Evolutionary conservation across 2,329 filamentous ascomycete species (phyloP).

Genomic region (Penicillium sp.): DNA sequence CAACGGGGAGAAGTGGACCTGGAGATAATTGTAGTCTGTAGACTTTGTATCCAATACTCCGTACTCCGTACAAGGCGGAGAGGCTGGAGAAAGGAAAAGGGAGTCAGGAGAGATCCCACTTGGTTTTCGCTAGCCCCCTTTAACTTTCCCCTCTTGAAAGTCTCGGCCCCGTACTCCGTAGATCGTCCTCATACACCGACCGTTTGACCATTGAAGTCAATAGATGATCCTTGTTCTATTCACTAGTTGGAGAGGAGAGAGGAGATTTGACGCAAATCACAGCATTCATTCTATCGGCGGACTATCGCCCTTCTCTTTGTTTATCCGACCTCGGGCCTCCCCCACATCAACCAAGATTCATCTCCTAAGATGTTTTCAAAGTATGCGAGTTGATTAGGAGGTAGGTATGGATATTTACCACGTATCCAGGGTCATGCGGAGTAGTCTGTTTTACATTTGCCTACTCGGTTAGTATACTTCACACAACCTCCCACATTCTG

Average conservation of each 20-base stretch:
- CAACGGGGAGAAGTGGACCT: conserved; percentile 5
- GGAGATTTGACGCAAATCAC: too few relatives aligned
- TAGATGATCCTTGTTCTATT: conserved; percentile 7
- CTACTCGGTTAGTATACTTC: neutral
- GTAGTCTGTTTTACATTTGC: too few relatives aligned
- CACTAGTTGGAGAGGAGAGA: too few relatives aligned
- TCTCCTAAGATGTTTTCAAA: too few relatives aligned
- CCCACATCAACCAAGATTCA: neutral
- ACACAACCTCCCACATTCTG: neutral
- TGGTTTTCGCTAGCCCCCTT: conserved; percentile 23
- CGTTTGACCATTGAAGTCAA: conserved; percentile 14
- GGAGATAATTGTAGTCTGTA: conserved; percentile 4
- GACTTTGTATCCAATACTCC: conserved; percentile 7
- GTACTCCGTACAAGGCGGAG: conserved; percentile 1
- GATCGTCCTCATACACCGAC: conserved; percentile 30
- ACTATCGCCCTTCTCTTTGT: neutral
- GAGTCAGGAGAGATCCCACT: conserved; percentile 21
- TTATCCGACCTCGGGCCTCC: neutral
- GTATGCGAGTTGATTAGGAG: too few relatives aligned
- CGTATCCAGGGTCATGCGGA: too few relatives aligned
- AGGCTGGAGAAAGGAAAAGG: conserved; percentile 20
- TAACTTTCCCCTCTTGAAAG: conserved; percentile 18
- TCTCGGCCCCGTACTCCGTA: conserved; percentile 29
- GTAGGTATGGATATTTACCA: too few relatives aligned
- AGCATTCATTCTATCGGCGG: too few relatives aligned